A percentile compares a stretch with the other conserved stretches of the same genome.
These are phyloP conservation scores for Rhodotorula glutinis DNA, from an alignment of 1,284 basidiomycete genomes.

Conservation along the genomic window DNA sequence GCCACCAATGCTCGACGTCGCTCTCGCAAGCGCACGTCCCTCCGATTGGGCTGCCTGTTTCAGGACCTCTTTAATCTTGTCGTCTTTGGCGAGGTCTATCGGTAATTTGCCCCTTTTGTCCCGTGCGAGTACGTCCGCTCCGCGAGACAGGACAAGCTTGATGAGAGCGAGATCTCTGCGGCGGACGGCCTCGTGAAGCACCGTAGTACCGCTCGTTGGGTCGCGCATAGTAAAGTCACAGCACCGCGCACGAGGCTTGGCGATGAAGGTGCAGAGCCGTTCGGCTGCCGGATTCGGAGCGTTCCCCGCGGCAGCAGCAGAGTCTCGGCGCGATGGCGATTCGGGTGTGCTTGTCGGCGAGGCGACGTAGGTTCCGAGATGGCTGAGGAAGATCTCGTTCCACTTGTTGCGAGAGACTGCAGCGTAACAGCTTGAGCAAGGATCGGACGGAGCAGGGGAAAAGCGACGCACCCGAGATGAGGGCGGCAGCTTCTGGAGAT, in stretches of 20 bases:
- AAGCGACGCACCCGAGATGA: conserved; percentile 64
- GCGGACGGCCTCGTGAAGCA: conserved; percentile 83
- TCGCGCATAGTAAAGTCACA: conserved; percentile 58
- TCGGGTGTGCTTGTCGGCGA: conserved; percentile 43
- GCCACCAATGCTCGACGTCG: not conserved
- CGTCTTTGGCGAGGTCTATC: conserved; percentile 65
- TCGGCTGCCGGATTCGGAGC: conserved; percentile 38
- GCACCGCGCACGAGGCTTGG: conserved; percentile 42
- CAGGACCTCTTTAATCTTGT: conserved; percentile 77
- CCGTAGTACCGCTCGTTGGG: conserved; percentile 68
- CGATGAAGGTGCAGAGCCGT: conserved; percentile 39
- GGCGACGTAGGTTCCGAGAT: conserved; percentile 55
- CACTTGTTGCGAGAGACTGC: conserved; percentile 76
- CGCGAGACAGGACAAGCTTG: conserved; percentile 75
- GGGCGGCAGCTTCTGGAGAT: conserved; percentile 49
- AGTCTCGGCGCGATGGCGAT: conserved; percentile 50
- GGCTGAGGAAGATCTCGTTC: conserved; percentile 70
- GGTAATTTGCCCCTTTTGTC: conserved; percentile 74
- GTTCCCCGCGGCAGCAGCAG: conserved; percentile 37
- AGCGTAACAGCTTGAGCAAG: not conserved
- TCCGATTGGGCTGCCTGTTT: conserved; percentile 64
- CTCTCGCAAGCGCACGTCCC: conserved; percentile 29
- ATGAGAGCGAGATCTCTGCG: conserved; percentile 78
- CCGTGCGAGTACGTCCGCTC: conserved; percentile 85
- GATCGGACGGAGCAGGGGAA: not conserved